Percentiles rank a stretch among this genome's conserved stretches.
phyloP scores from a whole-genome alignment of 78 protist genomes.

The Neovahlkampfia damariscottae region DNA sequence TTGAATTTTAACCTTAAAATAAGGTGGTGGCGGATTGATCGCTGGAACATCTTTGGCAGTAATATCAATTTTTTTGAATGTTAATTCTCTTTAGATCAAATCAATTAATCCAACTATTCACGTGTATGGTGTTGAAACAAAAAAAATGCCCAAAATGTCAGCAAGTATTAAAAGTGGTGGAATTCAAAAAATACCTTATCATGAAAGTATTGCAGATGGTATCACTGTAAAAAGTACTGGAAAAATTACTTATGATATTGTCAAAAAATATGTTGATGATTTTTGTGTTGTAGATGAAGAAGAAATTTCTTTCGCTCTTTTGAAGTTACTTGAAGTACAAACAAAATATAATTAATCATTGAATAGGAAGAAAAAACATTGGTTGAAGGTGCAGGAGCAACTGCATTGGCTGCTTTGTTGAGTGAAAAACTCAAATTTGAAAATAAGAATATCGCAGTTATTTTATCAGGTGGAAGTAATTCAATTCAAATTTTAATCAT shows the following conservation, averaged over 20 bases:
- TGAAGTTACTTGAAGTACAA: constrained; percentile 45
- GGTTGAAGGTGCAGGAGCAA: constrained; percentile 44
- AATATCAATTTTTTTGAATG: not conserved
- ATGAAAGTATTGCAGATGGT: constrained; percentile 64
- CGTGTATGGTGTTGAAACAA: constrained; percentile 57
- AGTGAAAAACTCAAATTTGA: constrained; percentile 8
- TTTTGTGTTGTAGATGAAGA: constrained; percentile 18
- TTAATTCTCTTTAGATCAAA: constrained; percentile 14
- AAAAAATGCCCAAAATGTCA: constrained; percentile 19
- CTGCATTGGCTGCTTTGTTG: constrained; percentile 42
- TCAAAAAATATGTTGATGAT: constrained; percentile 19
- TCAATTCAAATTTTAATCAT: too few relatives aligned
- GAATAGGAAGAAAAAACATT: constrained; percentile 29
- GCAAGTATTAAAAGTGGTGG: constrained; percentile 34
- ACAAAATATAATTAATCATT: too few relatives aligned
- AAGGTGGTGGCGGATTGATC: constrained; percentile 67
- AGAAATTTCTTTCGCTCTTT: constrained; percentile 40
- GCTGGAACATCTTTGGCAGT: constrained; percentile 61
- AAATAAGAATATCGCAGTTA: constrained; percentile 24
- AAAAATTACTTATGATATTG: constrained; percentile 18
- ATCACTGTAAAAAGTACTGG: constrained; percentile 48
- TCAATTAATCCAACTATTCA: constrained; percentile 21
- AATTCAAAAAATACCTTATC: not conserved
- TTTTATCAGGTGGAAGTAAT: constrained; percentile 71
- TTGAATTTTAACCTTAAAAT: too few relatives aligned